Evolutionary conservation across 169 alveolate species (phyloP).

Genomic region (Plasmodium knowlesi): DNA sequence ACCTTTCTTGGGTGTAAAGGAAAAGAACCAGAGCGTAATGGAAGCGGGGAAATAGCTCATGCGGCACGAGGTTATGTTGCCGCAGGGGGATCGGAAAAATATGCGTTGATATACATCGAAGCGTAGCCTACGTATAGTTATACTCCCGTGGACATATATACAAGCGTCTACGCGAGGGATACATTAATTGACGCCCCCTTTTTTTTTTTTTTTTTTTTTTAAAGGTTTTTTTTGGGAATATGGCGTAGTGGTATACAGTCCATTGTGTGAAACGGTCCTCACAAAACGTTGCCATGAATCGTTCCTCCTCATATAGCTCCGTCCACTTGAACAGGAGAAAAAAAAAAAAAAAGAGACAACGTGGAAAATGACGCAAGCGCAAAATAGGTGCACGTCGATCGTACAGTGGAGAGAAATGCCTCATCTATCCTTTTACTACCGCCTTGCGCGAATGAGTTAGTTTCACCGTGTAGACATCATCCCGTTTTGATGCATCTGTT

Average conservation of each 20-base stretch:
- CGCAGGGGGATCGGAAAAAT: not conserved
- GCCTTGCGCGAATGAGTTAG: not conserved
- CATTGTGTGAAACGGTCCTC: not conserved
- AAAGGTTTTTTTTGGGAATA: not conserved
- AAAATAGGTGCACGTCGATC: not conserved
- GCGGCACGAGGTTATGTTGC: not conserved
- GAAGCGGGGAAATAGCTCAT: not conserved
- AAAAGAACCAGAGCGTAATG: not conserved
- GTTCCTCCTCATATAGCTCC: no score
- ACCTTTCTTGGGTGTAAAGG: not conserved
- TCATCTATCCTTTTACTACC: not conserved
- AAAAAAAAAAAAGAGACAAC: no score
- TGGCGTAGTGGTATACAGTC: not conserved
- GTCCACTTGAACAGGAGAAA: not conserved
- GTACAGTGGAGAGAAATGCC: not conserved
- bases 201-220: no score
- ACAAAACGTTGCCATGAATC: not conserved
- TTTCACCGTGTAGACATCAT: not conserved
- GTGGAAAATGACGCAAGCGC: not conserved
- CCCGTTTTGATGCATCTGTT: not conserved
- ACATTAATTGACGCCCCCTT: not conserved
- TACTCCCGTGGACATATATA: not conserved
- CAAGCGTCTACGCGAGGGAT: no score
- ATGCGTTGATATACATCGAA: not conserved
- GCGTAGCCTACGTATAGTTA: not conserved